Percentiles rank a stretch among this genome's conserved stretches.
phyloP scores from a whole-genome alignment of 2,329 filamentous ascomycete species.

The Didymella arachidicola region DNA sequence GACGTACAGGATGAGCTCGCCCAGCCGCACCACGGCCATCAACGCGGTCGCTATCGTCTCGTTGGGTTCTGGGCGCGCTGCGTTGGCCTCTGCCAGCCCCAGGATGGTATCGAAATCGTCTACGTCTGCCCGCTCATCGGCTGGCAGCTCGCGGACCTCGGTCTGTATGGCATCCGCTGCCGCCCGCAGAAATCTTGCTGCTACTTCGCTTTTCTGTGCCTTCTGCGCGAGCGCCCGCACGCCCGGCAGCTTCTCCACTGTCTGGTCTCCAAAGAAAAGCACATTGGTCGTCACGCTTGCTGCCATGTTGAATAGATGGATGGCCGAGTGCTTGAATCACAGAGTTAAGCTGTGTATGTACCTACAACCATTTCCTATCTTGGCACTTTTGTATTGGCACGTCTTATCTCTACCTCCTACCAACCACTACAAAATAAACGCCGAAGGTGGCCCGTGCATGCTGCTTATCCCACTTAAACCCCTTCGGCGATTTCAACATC shows the following conservation, averaged over 20 bases:
- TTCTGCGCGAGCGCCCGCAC: not conserved
- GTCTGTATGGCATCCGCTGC: slow-evolving; percentile 1
- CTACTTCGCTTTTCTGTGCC: not conserved
- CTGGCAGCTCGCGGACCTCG: not conserved
- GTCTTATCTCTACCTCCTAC: not conserved
- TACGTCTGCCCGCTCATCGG: not conserved
- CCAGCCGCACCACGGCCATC: slow-evolving; percentile 1
- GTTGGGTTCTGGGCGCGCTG: not conserved
- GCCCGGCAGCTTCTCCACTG: not conserved
- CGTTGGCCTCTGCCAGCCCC: not conserved
- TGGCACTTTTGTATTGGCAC: not conserved
- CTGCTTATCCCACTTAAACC: not conserved
- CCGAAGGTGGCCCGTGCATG: not conserved
- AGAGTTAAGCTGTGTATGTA: not conserved
- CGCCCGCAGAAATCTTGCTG: not conserved
- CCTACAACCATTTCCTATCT: not conserved
- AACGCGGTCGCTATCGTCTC: not conserved
- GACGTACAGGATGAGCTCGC: not conserved
- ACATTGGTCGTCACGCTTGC: not conserved
- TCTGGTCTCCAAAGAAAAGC: slow-evolving; percentile 1
- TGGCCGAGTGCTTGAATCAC: not conserved
- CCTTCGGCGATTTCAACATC: not conserved
- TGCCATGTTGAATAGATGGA: slow-evolving; percentile 2
- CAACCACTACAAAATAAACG: not conserved
- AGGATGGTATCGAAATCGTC: slow-evolving; percentile 1